Evolutionary conservation across 1,284 basidiomycete species (phyloP), one percentile per base, ranked within the genome.

Genomic region (Afroboletus lepidellus): DNA sequence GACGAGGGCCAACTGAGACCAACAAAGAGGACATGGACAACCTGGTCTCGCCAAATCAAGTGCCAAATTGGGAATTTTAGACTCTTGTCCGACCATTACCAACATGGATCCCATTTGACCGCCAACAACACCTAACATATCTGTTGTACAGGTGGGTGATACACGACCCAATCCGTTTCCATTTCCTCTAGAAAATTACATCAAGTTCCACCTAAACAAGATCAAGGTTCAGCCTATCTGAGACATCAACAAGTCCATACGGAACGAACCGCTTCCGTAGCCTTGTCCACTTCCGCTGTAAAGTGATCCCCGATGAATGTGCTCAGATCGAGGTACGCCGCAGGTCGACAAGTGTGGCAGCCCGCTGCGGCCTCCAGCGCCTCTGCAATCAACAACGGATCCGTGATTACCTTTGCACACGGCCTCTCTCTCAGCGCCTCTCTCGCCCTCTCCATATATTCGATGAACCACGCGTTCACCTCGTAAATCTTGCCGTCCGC

Each of bases 401-500:
- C 69, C 8, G 51, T 43, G 33, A 69, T 62, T 25, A 58, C 66
- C 54, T 69, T 71, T 49, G 62, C 58, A 23, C 58, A 71, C 23
- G 66, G 66, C 24, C 64, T 57, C 48, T 67, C 66, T 25, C 69
- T 58, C 39, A 71, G 65, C 15, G 51, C 62, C 33, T 62, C 61
- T 50, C 69, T 56, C 41, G 66, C 30, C 8, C 69, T 62, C 16
- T 67, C 69, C 67, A 67, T 67, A 32, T 62, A 67, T 42, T 67
- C 69, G 51, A 67, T 67, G 37, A 71, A 67, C 69, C 67, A 67
- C 16, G 55, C 54, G 2, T 67, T 67, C 50, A 67, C 69, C 57
- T 67, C 69, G 46, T 67, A 71, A 21, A 67, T 71, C 57, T 67
- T 67, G 20, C 66, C 66, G 21, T 67, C 66, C 41, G 67, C 61